phyloP scores from a whole-genome alignment of 140 eudicot species.

The Erigeron philadelphicus region DNA sequence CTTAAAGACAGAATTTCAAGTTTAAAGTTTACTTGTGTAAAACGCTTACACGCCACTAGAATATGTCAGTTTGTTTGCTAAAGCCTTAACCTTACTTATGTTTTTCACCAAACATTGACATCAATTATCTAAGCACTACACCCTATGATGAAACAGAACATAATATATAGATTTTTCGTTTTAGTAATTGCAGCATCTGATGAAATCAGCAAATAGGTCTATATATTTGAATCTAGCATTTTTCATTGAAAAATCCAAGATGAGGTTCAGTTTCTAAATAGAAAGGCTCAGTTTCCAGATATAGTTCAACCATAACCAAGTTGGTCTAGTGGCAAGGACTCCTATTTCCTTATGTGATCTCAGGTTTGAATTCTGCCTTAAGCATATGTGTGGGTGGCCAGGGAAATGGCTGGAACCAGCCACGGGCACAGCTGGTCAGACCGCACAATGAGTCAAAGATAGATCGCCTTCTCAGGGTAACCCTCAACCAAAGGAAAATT shows the following conservation, averaged over 20 bases:
- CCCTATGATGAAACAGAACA: neutral
- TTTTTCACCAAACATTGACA: slow-evolving; percentile 13
- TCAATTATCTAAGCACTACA: neutral
- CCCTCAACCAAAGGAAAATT: too few relatives aligned
- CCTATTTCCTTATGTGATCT: too few relatives aligned
- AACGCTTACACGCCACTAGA: neutral
- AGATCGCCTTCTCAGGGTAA: too few relatives aligned
- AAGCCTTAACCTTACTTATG: slow-evolving; percentile 18
- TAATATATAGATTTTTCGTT: slow-evolving; percentile 8
- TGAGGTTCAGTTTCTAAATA: slow-evolving; percentile 1
- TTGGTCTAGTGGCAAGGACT: too few relatives aligned
- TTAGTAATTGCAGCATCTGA: neutral
- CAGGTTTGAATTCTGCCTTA: too few relatives aligned
- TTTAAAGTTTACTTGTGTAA: slow-evolving; percentile 12
- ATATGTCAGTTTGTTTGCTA: neutral
- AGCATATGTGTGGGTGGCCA: too few relatives aligned
- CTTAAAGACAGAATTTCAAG: slow-evolving; percentile 1
- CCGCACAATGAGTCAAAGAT: too few relatives aligned
- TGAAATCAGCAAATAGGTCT: slow-evolving; percentile 6
- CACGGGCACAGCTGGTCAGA: too few relatives aligned
- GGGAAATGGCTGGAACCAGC: too few relatives aligned
- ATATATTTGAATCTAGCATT: slow-evolving; percentile 5
- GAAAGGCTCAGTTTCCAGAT: neutral
- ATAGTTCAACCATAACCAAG: neutral
- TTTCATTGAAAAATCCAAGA: neutral